Evolutionary conservation across 257 asterid species (phyloP).

Genomic region (Jacaranda copaia): DNA sequence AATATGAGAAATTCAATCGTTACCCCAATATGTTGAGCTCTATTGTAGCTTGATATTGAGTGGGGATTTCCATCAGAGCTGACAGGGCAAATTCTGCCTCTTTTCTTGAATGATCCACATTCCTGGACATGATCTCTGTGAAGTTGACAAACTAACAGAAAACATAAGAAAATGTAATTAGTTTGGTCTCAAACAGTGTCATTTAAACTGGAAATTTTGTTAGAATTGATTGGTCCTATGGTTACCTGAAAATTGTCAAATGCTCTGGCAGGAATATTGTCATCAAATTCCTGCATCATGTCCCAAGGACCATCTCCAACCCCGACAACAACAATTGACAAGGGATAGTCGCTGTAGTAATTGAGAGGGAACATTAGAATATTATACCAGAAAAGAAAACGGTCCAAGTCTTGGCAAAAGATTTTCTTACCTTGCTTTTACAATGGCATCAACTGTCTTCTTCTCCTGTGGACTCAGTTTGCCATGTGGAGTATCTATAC

Average conservation of each 20-base stretch:
- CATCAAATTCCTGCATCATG: slow-evolving; percentile 58
- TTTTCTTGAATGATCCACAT: slow-evolving; percentile 45
- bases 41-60: slow-evolving; percentile 59
- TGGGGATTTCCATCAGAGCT: slow-evolving; percentile 60
- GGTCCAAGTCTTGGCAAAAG: neutral
- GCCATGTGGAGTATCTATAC: slow-evolving; percentile 52
- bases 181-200: neutral
- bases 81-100: slow-evolving; percentile 58
- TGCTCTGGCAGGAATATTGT: slow-evolving; percentile 55
- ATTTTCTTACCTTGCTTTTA: slow-evolving; percentile 59
- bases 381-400: neutral
- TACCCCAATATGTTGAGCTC: slow-evolving; percentile 60
- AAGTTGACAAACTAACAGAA: slow-evolving; percentile 53
- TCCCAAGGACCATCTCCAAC: slow-evolving; percentile 66
- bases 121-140: slow-evolving; percentile 57
- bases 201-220: neutral
- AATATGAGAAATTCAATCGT: neutral
- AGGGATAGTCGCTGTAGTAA: slow-evolving; percentile 46
- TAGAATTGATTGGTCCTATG: neutral
- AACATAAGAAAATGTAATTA: slow-evolving; percentile 10
- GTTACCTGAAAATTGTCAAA: slow-evolving; percentile 56
- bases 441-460: slow-evolving; percentile 70
- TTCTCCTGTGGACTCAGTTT: slow-evolving; percentile 67
- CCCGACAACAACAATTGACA: slow-evolving; percentile 55
- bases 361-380: slow-evolving; percentile 31